Conservation (phyloP, 2,329 filamentous ascomycete species). For the Aspergillus hortae region DNA sequence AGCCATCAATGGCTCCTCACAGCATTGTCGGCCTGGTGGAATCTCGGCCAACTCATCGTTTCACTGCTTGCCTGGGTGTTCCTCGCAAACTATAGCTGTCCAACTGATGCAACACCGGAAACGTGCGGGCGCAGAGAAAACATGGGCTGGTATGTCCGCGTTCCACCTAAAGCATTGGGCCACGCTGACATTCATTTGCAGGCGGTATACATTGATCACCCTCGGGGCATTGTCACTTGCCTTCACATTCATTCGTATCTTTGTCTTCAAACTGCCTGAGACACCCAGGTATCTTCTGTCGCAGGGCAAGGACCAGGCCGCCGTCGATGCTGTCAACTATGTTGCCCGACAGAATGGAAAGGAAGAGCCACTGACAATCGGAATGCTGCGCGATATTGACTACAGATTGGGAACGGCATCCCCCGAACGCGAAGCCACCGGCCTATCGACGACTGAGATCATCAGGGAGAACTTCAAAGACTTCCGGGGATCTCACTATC, state of each 20-base stretch:
- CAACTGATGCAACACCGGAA: conserved; percentile 19
- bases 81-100: conserved; percentile 26
- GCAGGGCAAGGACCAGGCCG: conserved; percentile 41
- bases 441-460: conserved; percentile 22
- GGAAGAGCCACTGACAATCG: conserved; percentile 25
- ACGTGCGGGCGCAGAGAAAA: conserved; percentile 21
- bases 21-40: conserved; percentile 49
- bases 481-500: conserved; percentile 25
- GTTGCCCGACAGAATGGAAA: conserved; percentile 25
- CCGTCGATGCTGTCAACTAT: conserved; percentile 47
- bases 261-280: conserved; percentile 27
- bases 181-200: conserved; percentile 1
- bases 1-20: conserved; percentile 27
- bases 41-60: conserved; percentile 42
- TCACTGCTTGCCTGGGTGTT: conserved; percentile 28
- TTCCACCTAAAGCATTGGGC: neutral
- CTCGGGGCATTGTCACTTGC: conserved; percentile 22
- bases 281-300: conserved; percentile 28
- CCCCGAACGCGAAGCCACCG: neutral
- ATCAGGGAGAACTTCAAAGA: conserved; percentile 28
- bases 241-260: conserved; percentile 25
- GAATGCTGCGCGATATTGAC: conserved; percentile 30
- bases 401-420: conserved; percentile 9
- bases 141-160: conserved; percentile 27
- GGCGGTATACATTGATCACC: conserved; percentile 26